Evolutionary conservation across 1,284 basidiomycete genomes (phyloP), one percentile per base, ranked within the genome.

Genomic region (Macrocybe sp.): DNA sequence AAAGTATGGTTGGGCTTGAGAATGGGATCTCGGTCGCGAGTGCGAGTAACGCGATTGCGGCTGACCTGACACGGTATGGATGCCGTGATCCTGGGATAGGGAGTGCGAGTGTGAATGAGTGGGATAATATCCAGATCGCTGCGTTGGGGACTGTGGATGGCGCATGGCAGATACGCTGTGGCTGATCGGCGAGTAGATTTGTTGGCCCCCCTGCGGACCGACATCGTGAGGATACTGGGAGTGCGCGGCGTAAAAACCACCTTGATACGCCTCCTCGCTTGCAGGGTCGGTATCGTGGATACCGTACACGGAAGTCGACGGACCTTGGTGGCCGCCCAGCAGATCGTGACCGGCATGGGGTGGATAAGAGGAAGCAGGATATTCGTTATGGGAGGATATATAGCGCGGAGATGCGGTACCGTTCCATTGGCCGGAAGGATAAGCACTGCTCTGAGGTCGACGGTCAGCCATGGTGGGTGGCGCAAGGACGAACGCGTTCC

Each of bases 41-140:
- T 54, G 52, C 34, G 52, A 11, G 37, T 57, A 50, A 12, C 47
- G 52, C 14, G 54, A 43, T 37, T 54, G 56, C 22, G 53, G 47
- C 16, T 57, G 58, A 8, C 22, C 30, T 34, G 10, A 43, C 34
- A 10, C 51, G 33, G 31, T 51, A 47, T 34, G 47, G 34, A 30
- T 54, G 50, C n/a, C 48, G 22, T 54, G 52, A n/a, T 47, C 45
- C 43, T 54, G 55, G n/a, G 48, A 40, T 28, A 60, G 60, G 2
- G 62, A 54, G 28, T 58, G 55, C 7, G 61, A 58, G 40, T 60
- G 59, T 8, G 55, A 55, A 39, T 58, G 55, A 22, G 53, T 51
- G 31, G 54, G 54, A 32, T 37, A 37, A 11, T 44, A 45, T 7
- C 49, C 44, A 39, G 52, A 37, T n/a, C 47, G 55, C 8, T 48